Evolutionary conservation across 2,329 filamentous ascomycete species (phyloP), one percentile per base, ranked within the genome.

Genomic region (Verruconis gallopava): DNA sequence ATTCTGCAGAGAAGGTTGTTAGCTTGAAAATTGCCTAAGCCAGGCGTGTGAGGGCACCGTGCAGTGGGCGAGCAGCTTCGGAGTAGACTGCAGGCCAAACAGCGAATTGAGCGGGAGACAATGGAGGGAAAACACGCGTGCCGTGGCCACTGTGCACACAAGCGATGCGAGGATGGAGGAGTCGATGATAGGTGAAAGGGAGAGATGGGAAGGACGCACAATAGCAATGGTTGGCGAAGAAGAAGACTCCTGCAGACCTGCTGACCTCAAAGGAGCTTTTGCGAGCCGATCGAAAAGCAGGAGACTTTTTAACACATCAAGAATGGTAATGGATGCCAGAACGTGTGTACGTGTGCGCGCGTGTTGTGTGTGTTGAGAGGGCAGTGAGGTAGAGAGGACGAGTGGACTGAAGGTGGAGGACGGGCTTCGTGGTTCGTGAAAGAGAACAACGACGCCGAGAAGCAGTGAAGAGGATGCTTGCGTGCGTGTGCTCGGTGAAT

Each of bases 241-340:
- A 39, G 13, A 33, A n/a, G 11, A 38, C 41, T 43, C 41, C 41
- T 39, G 41, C 41, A 38, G 41, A 43, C 41, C 41, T 15, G 41
- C 41, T 38, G 41, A 43, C 41, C 41, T 43, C 41, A 43, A 43
- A 39, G 41, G 41, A 43, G 41, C 36, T 43, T 21, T 30, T 36
- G 21, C 30, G 40, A 18, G 13, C 34, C 34, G n/a, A 30, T 30
- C 25, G 25, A 30, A 30, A 30, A 30, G 25, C 25, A 30, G 25
- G 25, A 30, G 25, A 30, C 25, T 30, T 30, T 9, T 30, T 30
- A 30, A 30, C 25, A 30, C 25, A 30, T 30, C 25, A 30, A 30
- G 25, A 11, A 11, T 32, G 25, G 25, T 13, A 13, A 11, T 13
- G 25, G 17, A n/a, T 9, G 9, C 34, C n/a, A 19, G 14, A 9